These are phyloP conservation scores for Fusarium tjaetaba DNA, from an alignment of 2,329 filamentous ascomycete genomes.

Conservation along the genomic window DNA sequence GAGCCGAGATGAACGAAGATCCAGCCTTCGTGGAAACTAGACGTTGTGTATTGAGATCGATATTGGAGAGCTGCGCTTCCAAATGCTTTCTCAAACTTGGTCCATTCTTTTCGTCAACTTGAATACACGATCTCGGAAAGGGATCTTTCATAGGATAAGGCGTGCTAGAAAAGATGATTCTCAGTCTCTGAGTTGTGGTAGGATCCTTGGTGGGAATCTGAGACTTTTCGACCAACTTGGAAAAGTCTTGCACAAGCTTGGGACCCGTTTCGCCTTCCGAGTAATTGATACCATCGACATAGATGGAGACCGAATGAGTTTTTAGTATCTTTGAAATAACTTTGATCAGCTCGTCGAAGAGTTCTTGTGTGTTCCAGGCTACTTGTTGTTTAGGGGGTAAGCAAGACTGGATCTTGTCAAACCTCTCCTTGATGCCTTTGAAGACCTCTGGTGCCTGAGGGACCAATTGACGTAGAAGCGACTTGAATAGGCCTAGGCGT, in stretches of 20 bases:
- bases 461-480: background rate
- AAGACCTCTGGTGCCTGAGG: background rate
- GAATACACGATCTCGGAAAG: background rate
- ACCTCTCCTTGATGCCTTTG: background rate
- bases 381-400: background rate
- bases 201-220: background rate
- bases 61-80: background rate
- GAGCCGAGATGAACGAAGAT: background rate
- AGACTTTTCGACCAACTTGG: background rate
- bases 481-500: background rate
- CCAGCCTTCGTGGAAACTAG: background rate
- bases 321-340: background rate
- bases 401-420: background rate
- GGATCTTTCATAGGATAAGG: background rate
- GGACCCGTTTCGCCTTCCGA: background rate
- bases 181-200: background rate
- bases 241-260: constrained; percentile 2
- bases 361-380: background rate
- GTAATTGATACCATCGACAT: background rate
- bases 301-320: background rate
- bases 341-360: background rate
- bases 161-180: background rate
- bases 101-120: background rate
- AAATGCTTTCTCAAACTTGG: background rate
- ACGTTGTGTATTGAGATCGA: background rate